A percentile compares a stretch with the other conserved stretches of the same genome.
phyloP scores from a whole-genome alignment of 305 asterid genomes.

The Caryopteris hybrid region DNA sequence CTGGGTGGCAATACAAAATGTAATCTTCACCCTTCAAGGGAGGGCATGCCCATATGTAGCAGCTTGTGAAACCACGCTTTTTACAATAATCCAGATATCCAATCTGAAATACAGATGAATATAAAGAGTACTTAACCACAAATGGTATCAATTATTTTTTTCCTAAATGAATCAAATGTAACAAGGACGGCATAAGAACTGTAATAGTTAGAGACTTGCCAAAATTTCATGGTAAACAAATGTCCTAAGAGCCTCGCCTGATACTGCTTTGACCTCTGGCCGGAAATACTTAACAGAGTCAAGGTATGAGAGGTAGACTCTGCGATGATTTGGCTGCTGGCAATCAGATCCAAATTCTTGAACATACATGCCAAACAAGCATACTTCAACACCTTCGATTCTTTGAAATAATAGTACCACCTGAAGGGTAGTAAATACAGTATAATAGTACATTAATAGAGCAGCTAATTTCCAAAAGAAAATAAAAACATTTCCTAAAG shows the following conservation, averaged over 20 bases:
- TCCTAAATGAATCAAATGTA: conserved; percentile 9
- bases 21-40: conserved; percentile 97
- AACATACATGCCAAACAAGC: conserved; percentile 98
- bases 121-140: conserved; percentile 8
- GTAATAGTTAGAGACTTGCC: conserved; percentile 42
- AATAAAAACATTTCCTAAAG: background rate
- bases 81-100: conserved; percentile 94
- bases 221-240: conserved; percentile 95
- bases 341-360: conserved; percentile 99
- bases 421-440: conserved; percentile 44
- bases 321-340: conserved; percentile 93
- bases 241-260: conserved; percentile 98
- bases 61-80: conserved; percentile 91
- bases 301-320: conserved; percentile 93
- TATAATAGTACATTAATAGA: conserved; percentile 1
- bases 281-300: conserved; percentile 98
- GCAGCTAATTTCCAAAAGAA: background rate
- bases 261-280: conserved; percentile 86
- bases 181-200: conserved; percentile 7
- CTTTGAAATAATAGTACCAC: conserved; percentile 85
- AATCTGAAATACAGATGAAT: conserved; percentile 47
- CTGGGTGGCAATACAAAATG: conserved; percentile 96
- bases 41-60: conserved; percentile 99
- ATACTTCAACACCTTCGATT: conserved; percentile 98
- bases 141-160: background rate